phyloP scores from a whole-genome alignment of 331 rosid species.

The Dryas integrifolia region DNA sequence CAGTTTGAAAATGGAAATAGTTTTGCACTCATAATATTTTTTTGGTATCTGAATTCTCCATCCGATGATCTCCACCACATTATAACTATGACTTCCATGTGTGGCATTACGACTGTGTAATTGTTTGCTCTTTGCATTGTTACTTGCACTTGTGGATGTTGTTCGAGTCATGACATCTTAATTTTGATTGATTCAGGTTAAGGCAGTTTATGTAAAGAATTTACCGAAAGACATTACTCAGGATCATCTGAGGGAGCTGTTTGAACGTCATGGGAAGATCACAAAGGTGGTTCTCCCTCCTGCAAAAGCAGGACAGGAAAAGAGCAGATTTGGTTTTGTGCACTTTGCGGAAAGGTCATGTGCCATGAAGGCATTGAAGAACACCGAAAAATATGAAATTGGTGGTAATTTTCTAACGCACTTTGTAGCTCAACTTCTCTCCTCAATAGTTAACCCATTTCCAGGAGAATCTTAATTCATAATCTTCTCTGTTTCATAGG shows the following conservation, averaged over 20 bases:
- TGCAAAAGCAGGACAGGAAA: conserved; percentile 64
- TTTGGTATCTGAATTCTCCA: background rate
- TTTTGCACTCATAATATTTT: background rate
- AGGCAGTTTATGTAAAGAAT: conserved; percentile 63
- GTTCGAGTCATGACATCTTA: conserved; percentile 11
- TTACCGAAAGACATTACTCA: conserved; percentile 58
- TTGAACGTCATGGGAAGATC: conserved; percentile 66
- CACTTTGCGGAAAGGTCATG: conserved; percentile 63
- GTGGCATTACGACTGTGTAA: background rate
- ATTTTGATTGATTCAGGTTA: conserved; percentile 44
- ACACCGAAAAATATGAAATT: conserved; percentile 61
- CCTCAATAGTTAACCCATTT: conserved; percentile 13
- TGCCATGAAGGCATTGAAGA: conserved; percentile 62
- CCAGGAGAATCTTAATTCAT: background rate
- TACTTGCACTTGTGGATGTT: conserved; percentile 9
- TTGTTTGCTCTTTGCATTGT: conserved; percentile 1
- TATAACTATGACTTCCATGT: background rate
- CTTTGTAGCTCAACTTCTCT: conserved; percentile 7
- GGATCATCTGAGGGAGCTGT: conserved; percentile 44
- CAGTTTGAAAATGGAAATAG: background rate
- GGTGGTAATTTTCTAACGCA: conserved; percentile 42
- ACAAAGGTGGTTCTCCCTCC: conserved; percentile 68
- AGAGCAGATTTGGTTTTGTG: conserved; percentile 70
- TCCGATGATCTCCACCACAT: background rate
- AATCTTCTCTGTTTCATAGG: conserved; percentile 36